These are phyloP conservation scores for Gyromitra esculenta DNA, from an alignment of 2,329 filamentous ascomycete genomes.

Conservation along the genomic window DNA sequence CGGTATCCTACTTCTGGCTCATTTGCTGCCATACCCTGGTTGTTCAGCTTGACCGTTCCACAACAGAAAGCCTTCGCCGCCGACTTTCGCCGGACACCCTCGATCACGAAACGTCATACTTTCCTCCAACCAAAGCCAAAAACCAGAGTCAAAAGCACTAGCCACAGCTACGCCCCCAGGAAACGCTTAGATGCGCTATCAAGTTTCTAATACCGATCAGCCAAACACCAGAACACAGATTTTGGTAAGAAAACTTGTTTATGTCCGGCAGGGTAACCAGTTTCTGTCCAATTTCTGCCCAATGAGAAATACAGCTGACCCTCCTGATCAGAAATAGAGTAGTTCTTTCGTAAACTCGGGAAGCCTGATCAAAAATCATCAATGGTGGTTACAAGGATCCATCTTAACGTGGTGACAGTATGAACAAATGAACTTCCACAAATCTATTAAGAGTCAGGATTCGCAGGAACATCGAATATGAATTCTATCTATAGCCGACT, in stretches of 20 bases:
- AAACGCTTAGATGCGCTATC: slow-evolving; percentile 37
- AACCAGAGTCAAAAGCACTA: neutral
- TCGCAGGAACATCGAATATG: neutral
- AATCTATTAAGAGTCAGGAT: slow-evolving; percentile 1
- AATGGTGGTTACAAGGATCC: slow-evolving; percentile 18
- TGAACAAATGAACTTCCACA: neutral
- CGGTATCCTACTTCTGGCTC: slow-evolving; percentile 40
- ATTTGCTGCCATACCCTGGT: slow-evolving; percentile 21
- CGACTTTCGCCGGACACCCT: slow-evolving; percentile 5
- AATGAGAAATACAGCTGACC: too few species aligned
- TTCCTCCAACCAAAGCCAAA: slow-evolving; percentile 1
- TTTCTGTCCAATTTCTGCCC: too few species aligned
- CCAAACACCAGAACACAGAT: too few species aligned
- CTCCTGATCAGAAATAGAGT: too few species aligned
- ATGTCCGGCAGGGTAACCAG: too few species aligned
- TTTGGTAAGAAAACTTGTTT: too few species aligned
- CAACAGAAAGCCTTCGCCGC: slow-evolving; percentile 25
- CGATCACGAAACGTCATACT: slow-evolving; percentile 38
- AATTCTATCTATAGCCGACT: slow-evolving; percentile 9
- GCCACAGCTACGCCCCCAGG: slow-evolving; percentile 14
- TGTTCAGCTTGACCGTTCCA: slow-evolving; percentile 26
- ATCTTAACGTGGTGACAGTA: neutral
- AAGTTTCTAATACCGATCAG: neutral
- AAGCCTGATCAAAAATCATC: slow-evolving; percentile 32
- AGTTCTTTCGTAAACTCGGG: slow-evolving; percentile 25